Evolutionary conservation across 169 alveolate species (phyloP), one percentile per base, ranked within the genome.

Genomic region (Cryptosporidium tyzzeri): DNA sequence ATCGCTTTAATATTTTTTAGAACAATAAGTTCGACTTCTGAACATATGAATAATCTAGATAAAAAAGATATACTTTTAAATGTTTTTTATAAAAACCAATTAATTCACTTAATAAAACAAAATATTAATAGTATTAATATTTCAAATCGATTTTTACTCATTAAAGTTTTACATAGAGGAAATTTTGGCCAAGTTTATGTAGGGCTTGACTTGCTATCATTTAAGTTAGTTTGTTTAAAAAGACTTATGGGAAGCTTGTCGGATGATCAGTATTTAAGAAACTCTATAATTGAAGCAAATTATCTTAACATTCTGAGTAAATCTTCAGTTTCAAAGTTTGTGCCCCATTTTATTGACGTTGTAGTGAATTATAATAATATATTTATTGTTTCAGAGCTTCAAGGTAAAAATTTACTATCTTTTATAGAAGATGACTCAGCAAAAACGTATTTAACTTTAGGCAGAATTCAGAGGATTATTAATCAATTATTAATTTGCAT

Each of bases 401-500:
- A 59, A 35, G 89, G 89, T 16, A 48, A 59, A 14, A 62, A 80
- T 65, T 50, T 80, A 31, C 45, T 80, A 33, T n/a, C 68, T 18
- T 33, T 74, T 8, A 2, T 80, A 33, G 41, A 80, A 31, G 44
- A 31, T 14, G 45, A n/a, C 10, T 37, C 51, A 10, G n/a, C 62
- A 4, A 59, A 65, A 29, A n/a, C n/a, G 18, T 21, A 26, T 39
- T 59, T 44, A 12, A 33, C 71, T 7, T 31, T 62, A 14, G 80
- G 65, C 12, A 59, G 18, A 21, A 80, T 80, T 59, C 89, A 61
- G 45, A 80, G 69, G n/a, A 65, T 80, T 45, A 80, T 80, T 44
- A 31, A 31, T 31, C 89, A 80, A 62, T 65, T 80, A n/a, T 80
- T 80, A 45, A 3, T 21, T 39, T 80, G 89, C 45, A 31, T 80